Evolutionary conservation across 257 asterid genomes (phyloP).

Genomic region (Sherardia arvensis): DNA sequence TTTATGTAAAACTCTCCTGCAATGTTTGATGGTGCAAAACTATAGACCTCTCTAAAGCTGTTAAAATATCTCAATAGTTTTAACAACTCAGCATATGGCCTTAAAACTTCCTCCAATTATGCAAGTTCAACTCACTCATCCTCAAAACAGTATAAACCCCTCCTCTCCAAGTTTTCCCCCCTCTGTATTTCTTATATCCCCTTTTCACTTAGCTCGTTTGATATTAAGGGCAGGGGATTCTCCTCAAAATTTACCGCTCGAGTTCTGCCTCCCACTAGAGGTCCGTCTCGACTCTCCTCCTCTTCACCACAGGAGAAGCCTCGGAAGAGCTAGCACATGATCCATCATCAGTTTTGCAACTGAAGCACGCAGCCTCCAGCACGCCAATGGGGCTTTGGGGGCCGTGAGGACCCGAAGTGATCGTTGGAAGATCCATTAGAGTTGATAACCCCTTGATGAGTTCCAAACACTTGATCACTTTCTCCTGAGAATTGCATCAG

Average conservation of each 20-base stretch:
- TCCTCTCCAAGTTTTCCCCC: background rate
- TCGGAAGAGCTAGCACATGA: conserved; percentile 24
- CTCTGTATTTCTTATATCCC: background rate
- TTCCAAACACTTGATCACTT: conserved; percentile 24
- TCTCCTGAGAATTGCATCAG: conserved; percentile 19
- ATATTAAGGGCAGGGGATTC: conserved; percentile 2
- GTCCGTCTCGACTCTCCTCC: conserved; percentile 23
- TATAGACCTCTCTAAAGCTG: conserved; percentile 19
- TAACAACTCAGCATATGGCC: conserved; percentile 20
- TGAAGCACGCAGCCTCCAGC: conserved; percentile 37
- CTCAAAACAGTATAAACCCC: background rate
- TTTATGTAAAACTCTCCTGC: background rate
- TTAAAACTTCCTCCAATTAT: background rate
- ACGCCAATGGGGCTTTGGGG: conserved; percentile 32
- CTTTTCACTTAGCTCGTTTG: background rate
- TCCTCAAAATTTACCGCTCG: conserved; percentile 9
- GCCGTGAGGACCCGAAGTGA: conserved; percentile 15
- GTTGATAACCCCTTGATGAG: conserved; percentile 18
- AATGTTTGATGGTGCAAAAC: conserved; percentile 1
- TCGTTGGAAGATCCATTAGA: conserved; percentile 12
- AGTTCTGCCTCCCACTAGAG: conserved; percentile 1
- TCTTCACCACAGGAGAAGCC: conserved; percentile 24
- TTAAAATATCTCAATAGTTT: conserved; percentile 22
- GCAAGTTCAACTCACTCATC: conserved; percentile 6
- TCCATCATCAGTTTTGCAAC: conserved; percentile 30